Evolutionary conservation across 1,284 basidiomycete genomes (phyloP).

Genomic region (Cutaneotrichosporon cutaneum): DNA sequence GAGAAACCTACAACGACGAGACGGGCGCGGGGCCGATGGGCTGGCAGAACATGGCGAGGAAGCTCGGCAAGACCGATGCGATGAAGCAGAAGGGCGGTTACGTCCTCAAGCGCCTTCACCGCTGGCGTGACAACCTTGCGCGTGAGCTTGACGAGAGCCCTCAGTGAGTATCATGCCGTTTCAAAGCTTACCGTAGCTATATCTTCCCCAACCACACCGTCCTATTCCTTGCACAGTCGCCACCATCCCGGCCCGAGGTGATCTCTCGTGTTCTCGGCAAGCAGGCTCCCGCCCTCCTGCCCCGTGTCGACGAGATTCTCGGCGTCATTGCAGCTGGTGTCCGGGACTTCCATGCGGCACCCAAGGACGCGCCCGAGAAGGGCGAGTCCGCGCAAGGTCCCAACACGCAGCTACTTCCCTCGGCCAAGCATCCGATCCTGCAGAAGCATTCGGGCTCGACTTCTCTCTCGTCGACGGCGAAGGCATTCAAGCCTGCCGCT

Average conservation of each 20-base stretch:
- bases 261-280: conserved; percentile 36
- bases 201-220: conserved; percentile 71
- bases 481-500: background rate
- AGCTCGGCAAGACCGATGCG: conserved; percentile 65
- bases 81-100: conserved; percentile 58
- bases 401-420: background rate
- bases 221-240: conserved; percentile 63
- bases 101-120: conserved; percentile 73
- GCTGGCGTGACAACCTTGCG: conserved; percentile 80
- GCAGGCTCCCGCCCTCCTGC: background rate
- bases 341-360: background rate
- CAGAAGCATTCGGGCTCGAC: background rate
- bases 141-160: conserved; percentile 85
- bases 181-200: conserved; percentile 24
- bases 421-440: background rate
- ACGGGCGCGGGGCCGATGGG: conserved; percentile 67
- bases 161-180: conserved; percentile 57
- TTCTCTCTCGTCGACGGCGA: background rate
- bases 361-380: background rate
- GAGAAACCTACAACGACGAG: conserved; percentile 66
- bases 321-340: conserved; percentile 57
- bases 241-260: conserved; percentile 62
- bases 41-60: conserved; percentile 72
- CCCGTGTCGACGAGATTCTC: conserved; percentile 63
- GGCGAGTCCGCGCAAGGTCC: background rate